phyloP scores from a whole-genome alignment of 2,329 filamentous ascomycete species.

The Neonectria punicea region DNA sequence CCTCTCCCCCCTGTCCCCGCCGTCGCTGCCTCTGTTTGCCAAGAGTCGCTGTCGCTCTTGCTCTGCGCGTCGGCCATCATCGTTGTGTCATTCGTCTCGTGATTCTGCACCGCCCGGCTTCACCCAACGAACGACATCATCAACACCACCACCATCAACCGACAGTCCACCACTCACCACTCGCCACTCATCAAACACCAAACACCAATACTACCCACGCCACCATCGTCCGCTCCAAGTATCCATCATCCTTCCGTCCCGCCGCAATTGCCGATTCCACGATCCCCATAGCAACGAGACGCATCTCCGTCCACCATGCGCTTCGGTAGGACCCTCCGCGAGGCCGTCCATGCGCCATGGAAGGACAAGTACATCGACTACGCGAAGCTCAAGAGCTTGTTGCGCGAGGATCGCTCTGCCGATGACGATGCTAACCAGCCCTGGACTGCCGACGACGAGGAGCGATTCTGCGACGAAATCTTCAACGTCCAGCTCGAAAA shows the following conservation, averaged over 20 bases:
- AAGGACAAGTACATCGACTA: constrained; percentile 97
- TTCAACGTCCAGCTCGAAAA: constrained; percentile 96
- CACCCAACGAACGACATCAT: constrained; percentile 1
- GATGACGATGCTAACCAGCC: constrained; percentile 67
- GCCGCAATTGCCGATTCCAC: constrained; percentile 20
- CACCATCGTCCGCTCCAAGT: not conserved
- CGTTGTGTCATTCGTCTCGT: constrained; percentile 3
- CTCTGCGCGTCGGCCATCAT: constrained; percentile 1
- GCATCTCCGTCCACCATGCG: constrained; percentile 70
- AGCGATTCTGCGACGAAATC: constrained; percentile 92
- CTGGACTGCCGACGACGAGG: constrained; percentile 96
- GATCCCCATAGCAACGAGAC: constrained; percentile 8
- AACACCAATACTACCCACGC: not conserved
- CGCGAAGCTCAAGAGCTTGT: constrained; percentile 86
- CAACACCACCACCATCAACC: not conserved
- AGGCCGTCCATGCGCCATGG: constrained; percentile 87
- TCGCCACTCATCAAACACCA: not conserved
- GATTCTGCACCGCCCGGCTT: not conserved
- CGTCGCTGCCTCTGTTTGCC: not conserved
- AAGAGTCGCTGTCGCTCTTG: not conserved
- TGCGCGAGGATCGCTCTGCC: constrained; percentile 77
- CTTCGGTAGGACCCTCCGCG: constrained; percentile 89
- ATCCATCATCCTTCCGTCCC: constrained; percentile 2
- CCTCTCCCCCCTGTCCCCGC: not conserved
- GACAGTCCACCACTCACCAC: not conserved